A percentile compares a stretch with the other conserved stretches of the same genome.
Conservation (phyloP, 768 basidiomycete species). For the Amanita subjunquillea region DNA sequence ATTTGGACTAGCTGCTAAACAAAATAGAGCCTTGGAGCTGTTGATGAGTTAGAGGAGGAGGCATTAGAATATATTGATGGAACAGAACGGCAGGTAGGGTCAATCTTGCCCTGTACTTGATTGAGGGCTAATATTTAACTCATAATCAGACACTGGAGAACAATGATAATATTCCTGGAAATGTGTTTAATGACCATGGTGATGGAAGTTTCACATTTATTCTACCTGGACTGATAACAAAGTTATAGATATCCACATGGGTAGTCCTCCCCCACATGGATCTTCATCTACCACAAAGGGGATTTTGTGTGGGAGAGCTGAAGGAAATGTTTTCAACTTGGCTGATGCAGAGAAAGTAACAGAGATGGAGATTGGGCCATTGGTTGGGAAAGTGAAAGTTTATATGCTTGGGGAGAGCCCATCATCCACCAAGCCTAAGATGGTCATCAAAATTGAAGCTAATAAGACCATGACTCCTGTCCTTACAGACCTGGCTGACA, state of each 20-base stretch:
- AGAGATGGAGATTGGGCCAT: background rate
- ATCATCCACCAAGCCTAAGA: background rate
- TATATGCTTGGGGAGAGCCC: background rate
- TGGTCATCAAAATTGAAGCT: background rate
- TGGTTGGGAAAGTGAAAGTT: background rate
- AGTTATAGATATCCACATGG: too few relatives aligned
- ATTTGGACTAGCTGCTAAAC: too few relatives aligned
- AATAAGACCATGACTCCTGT: background rate
- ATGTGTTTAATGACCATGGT: too few relatives aligned
- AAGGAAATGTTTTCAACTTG: slow-evolving; percentile 11
- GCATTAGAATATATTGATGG: too few relatives aligned
- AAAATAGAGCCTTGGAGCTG: too few relatives aligned
- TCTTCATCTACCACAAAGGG: slow-evolving; percentile 8
- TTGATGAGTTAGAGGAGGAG: too few relatives aligned
- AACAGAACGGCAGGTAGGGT: too few relatives aligned
- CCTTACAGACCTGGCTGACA: background rate
- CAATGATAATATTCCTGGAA: background rate
- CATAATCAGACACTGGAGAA: background rate
- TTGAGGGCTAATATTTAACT: too few relatives aligned
- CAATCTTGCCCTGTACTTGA: too few relatives aligned
- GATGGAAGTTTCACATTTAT: too few relatives aligned
- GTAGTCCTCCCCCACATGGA: background rate
- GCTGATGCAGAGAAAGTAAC: slow-evolving; percentile 4
- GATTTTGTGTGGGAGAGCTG: slow-evolving; percentile 6
- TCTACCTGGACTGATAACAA: too few relatives aligned